A percentile compares a stretch with the other conserved stretches of the same genome.
Conservation (phyloP, 768 basidiomycete species). For the Trametes villosa region DNA sequence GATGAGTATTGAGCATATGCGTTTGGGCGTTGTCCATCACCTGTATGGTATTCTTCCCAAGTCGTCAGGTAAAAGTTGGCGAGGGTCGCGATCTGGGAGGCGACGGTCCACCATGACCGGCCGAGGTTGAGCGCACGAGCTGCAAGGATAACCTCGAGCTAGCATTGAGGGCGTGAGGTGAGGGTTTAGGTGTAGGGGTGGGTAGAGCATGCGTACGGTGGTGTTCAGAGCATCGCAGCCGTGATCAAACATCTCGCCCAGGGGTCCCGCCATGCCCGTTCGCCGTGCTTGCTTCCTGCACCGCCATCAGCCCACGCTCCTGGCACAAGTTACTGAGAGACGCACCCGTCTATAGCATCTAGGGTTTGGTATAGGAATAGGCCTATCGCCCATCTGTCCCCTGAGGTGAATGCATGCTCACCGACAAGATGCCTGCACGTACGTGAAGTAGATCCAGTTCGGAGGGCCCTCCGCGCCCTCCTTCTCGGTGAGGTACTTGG, state of each 20-base stretch:
- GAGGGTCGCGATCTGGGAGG: constrained; percentile 72
- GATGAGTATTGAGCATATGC: background rate
- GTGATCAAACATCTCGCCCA: constrained; percentile 99
- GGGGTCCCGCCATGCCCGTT: constrained; percentile 96
- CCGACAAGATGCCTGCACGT: constrained; percentile 32
- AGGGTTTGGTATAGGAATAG: constrained; percentile 91
- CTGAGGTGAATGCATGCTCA: background rate
- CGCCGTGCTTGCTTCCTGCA: constrained; percentile 90
- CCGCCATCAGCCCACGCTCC: background rate
- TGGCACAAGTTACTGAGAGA: background rate
- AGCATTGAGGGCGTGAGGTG: background rate
- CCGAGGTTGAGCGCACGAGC: constrained; percentile 88
- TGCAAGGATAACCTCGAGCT: constrained; percentile 88
- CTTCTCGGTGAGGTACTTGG: constrained; percentile 69
- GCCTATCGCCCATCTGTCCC: constrained; percentile 77
- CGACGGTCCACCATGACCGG: constrained; percentile 96
- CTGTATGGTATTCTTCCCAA: constrained; percentile 89
- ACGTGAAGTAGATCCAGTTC: constrained; percentile 92
- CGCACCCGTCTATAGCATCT: constrained; percentile 88
- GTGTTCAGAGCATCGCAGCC: constrained; percentile 96
- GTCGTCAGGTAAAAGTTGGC: constrained; percentile 77
- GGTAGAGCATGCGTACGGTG: constrained; percentile 55
- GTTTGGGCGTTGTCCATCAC: constrained; percentile 39
- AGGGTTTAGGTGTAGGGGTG: background rate
- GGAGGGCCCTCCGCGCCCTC: constrained; percentile 68